Evolutionary conservation across 2,329 filamentous ascomycete species (phyloP), one percentile per base, ranked within the genome.

Genomic region (Alternaria brassicae): DNA sequence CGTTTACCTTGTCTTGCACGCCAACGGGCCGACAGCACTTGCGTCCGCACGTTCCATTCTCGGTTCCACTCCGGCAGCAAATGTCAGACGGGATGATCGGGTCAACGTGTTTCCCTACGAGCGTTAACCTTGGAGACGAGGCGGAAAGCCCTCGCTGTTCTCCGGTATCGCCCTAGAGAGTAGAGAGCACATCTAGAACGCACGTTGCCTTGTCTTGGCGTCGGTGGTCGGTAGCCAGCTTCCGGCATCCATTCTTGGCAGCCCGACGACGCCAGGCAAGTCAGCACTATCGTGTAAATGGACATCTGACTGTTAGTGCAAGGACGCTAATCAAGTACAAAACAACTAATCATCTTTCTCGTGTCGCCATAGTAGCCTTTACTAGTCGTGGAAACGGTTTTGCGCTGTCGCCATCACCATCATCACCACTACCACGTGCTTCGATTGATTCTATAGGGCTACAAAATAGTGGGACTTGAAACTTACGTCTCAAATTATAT

Each of bases 21-120:
- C 44, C 44, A 48, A 48, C 44, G 30, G 44, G 17, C 44, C 44
- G 44, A 47, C 17, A 47, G 21, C 40, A 42, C 28, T 30, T 48
- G 42, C 42, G 28, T 47, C 42, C 28, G 13, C 40, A 17, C 44
- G 32, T 47, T 47, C 17, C 28, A 47, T 10, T 4, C 9, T 23
- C 28, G 17, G 12, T 15, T n/a, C 28, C 28, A 15, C 17, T 32
- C 44, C 19, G 44, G 4, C 23, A 15, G 44, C 28, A 47, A 47
- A n/a, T n/a, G n/a, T n/a, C n/a, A n/a, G n/a, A n/a, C n/a, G n/a
- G 17, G 19, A 30, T 19, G 3, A 13, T 34, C 44, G 44, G 28
- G 37, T 15, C 13, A 15, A 19, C 37, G 23, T 23, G 30, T 34
- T n/a, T 9, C 19, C 21, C n/a, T 34, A 13, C 44, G 19, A 21